These are phyloP conservation scores for Syzygium oleosum DNA, from an alignment of 345 rosid species.

Conservation along the genomic window DNA sequence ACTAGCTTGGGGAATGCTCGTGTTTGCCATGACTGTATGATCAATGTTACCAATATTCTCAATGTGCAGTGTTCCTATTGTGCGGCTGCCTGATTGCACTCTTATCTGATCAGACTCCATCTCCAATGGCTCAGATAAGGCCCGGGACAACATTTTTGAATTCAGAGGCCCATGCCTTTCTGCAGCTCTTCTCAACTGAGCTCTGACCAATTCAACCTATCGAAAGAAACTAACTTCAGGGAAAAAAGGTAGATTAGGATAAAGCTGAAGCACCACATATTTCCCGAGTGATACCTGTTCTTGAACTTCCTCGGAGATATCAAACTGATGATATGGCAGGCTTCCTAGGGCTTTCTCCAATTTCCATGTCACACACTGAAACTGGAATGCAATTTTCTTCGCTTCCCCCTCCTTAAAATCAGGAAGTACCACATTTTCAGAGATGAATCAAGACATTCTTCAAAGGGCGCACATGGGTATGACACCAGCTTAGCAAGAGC, in stretches of 20 bases:
- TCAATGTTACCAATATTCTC: constrained; percentile 16
- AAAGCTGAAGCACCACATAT: neutral
- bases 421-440: constrained; percentile 23
- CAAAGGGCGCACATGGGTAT: constrained; percentile 5
- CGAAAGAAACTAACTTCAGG: neutral
- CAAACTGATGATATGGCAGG: constrained; percentile 56
- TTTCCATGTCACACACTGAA: constrained; percentile 80
- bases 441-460: constrained; percentile 16
- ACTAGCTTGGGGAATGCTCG: constrained; percentile 15
- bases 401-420: constrained; percentile 66
- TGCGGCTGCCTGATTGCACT: constrained; percentile 3
- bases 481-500: neutral
- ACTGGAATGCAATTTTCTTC: constrained; percentile 60
- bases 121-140: constrained; percentile 38
- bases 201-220: constrained; percentile 68
- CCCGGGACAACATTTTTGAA: constrained; percentile 29
- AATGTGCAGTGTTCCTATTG: constrained; percentile 13
- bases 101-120: constrained; percentile 13
- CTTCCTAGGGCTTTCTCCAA: constrained; percentile 67
- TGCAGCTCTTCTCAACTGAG: constrained; percentile 72
- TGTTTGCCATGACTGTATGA: constrained; percentile 21
- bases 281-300: constrained; percentile 51
- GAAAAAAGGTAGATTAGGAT: neutral
- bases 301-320: constrained; percentile 77
- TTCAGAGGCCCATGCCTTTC: constrained; percentile 59